These are phyloP conservation scores for Hymenoscyphus repandus DNA, from an alignment of 2,329 filamentous ascomycete genomes.

Conservation along the genomic window DNA sequence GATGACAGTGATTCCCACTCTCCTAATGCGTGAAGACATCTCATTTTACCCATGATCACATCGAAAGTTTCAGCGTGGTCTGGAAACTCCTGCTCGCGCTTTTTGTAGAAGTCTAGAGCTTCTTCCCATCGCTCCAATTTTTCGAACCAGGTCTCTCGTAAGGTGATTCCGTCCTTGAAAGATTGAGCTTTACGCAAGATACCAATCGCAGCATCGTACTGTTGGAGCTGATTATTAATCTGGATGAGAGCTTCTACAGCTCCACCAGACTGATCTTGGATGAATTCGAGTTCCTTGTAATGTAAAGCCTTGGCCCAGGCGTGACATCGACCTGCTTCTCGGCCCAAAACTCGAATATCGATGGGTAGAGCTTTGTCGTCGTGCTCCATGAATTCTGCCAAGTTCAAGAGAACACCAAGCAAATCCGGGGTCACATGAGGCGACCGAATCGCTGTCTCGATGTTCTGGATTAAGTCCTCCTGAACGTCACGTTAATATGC, in stretches of 20 bases:
- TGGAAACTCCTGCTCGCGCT: slow-evolving; percentile 68
- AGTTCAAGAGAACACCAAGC: slow-evolving; percentile 85
- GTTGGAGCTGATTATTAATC: slow-evolving; percentile 98
- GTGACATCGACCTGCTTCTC: slow-evolving; percentile 93
- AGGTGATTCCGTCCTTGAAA: slow-evolving; percentile 86
- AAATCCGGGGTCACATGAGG: slow-evolving; percentile 95
- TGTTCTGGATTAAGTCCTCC: slow-evolving; percentile 90
- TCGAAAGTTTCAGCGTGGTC: slow-evolving; percentile 87
- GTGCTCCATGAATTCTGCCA: slow-evolving; percentile 99
- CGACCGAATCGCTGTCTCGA: slow-evolving; percentile 92
- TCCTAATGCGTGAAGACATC: slow-evolving; percentile 90
- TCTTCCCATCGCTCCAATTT: slow-evolving; percentile 98
- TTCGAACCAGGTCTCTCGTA: slow-evolving; percentile 98
- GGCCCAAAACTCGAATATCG: slow-evolving; percentile 88
- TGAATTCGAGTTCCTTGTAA: slow-evolving; percentile 97
- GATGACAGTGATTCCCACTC: slow-evolving; percentile 94
- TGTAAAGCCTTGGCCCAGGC: slow-evolving; percentile 97
- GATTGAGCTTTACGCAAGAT: slow-evolving; percentile 94
- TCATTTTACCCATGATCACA: slow-evolving; percentile 99
- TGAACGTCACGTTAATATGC: slow-evolving; percentile 9
- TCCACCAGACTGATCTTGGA: slow-evolving; percentile 92
- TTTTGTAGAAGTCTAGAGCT: slow-evolving; percentile 84
- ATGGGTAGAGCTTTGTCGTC: slow-evolving; percentile 98
- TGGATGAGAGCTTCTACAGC: slow-evolving; percentile 96
- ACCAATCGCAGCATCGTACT: slow-evolving; percentile 96